A percentile compares a stretch with the other conserved stretches of the same genome.
These are phyloP conservation scores for Metschnikowia henanensis DNA, from an alignment of 805 yeast genomes.

Conservation along the genomic window DNA sequence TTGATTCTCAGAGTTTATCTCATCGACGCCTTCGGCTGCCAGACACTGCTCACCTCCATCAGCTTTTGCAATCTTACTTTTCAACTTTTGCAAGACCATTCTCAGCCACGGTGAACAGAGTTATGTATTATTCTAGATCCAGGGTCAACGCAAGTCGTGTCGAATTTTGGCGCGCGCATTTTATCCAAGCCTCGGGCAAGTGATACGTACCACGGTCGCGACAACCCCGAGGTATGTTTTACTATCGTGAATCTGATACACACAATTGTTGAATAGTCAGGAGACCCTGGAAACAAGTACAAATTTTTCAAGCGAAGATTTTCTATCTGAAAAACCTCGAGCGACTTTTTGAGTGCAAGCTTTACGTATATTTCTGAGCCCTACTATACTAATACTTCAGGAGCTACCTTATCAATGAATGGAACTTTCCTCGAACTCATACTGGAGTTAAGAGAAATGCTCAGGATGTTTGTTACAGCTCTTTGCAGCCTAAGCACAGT, in stretches of 20 bases:
- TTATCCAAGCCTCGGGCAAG: background rate
- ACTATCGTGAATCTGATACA: no score
- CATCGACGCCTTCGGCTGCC: constrained; percentile 67
- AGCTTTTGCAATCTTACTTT: background rate
- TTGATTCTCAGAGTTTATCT: constrained; percentile 87
- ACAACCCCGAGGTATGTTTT: background rate
- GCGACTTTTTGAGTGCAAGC: no score
- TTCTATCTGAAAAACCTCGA: no score
- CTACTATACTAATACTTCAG: background rate
- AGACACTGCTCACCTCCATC: background rate
- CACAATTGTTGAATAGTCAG: no score
- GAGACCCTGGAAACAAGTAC: no score
- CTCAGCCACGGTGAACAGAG: background rate
- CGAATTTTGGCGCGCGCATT: background rate
- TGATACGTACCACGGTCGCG: background rate
- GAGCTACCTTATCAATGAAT: background rate
- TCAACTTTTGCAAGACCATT: constrained; percentile 1
- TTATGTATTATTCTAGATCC: no score
- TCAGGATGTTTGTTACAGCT: constrained; percentile 1
- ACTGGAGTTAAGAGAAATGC: background rate
- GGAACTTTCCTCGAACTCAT: background rate
- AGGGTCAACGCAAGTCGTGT: background rate
- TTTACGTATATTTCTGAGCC: background rate
- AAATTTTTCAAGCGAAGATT: no score
- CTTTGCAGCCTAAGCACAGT: constrained; percentile 3